phyloP scores from a whole-genome alignment of 352 stramenopile species.

The Pythium scleroteichum region DNA sequence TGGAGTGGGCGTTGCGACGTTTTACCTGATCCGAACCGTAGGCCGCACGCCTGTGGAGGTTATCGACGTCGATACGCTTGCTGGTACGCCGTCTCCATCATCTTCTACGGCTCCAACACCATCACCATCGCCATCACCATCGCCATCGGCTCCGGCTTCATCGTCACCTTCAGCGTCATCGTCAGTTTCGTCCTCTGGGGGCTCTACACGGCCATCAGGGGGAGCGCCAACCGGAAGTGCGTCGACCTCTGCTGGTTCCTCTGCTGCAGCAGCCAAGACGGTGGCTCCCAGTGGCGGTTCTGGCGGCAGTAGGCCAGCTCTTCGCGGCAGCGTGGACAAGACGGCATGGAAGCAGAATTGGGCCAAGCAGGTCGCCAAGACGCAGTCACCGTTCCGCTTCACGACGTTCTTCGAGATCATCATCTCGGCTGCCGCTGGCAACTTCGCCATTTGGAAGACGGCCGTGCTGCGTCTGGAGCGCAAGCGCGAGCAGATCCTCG shows the following conservation, averaged over 20 bases:
- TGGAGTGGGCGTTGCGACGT: slow-evolving; percentile 59
- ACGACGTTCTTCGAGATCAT: slow-evolving; percentile 76
- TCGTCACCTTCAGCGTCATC: neutral
- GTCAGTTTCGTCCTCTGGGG: no score
- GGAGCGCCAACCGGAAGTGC: neutral
- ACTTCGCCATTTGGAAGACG: slow-evolving; percentile 75
- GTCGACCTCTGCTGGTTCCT: neutral
- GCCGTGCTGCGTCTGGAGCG: slow-evolving; percentile 62
- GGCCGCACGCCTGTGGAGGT: slow-evolving; percentile 35
- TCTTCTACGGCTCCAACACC: neutral
- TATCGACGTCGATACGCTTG: slow-evolving; percentile 26
- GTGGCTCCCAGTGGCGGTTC: neutral
- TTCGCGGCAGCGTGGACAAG: slow-evolving; percentile 16
- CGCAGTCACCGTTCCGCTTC: slow-evolving; percentile 69
- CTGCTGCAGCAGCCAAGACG: neutral
- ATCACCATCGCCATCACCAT: neutral
- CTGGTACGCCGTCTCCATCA: slow-evolving; percentile 27
- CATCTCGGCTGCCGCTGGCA: slow-evolving; percentile 55
- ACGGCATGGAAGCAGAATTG: slow-evolving; percentile 75
- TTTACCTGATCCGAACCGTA: slow-evolving; percentile 81
- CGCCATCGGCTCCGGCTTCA: neutral
- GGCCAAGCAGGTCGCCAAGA: slow-evolving; percentile 71
- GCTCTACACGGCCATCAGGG: neutral
- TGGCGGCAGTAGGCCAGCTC: neutral
- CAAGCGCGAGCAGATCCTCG: slow-evolving; percentile 67